phyloP scores from a whole-genome alignment of 345 rosid species.

The Viola odorata region DNA sequence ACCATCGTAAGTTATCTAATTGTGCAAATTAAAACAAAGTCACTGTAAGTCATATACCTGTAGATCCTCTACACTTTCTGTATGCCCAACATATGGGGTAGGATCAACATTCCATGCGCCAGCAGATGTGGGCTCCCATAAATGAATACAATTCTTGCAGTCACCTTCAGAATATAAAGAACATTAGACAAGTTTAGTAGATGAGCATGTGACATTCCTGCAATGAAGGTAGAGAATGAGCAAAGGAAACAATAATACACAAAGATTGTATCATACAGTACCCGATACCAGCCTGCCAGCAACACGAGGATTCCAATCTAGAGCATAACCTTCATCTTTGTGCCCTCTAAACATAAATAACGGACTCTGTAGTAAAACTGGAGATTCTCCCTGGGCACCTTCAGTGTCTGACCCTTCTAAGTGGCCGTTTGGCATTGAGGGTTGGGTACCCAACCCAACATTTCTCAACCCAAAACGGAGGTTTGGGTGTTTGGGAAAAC shows the following conservation, averaged over 20 bases:
- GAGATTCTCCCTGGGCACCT: slow-evolving; percentile 41
- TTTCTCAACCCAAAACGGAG: too few relatives aligned
- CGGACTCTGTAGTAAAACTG: slow-evolving; percentile 76
- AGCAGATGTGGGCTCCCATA: slow-evolving; percentile 85
- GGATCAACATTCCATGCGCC: slow-evolving; percentile 77
- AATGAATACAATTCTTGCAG: slow-evolving; percentile 70
- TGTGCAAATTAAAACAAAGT: too few relatives aligned
- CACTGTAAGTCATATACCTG: slow-evolving; percentile 37
- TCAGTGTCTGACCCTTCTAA: slow-evolving; percentile 66
- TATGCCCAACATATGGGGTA: slow-evolving; percentile 65
- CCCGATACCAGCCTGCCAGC: slow-evolving; percentile 87
- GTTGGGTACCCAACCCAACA: too few relatives aligned
- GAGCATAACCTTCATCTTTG: slow-evolving; percentile 88
- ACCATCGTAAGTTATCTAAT: too few relatives aligned
- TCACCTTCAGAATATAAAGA: slow-evolving; percentile 46
- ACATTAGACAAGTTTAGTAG: neutral
- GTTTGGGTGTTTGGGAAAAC: too few relatives aligned
- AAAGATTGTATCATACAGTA: slow-evolving; percentile 16
- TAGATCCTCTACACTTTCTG: slow-evolving; percentile 87
- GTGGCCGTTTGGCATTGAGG: too few relatives aligned
- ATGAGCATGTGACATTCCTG: too few relatives aligned
- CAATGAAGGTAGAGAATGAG: too few relatives aligned
- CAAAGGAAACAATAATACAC: slow-evolving; percentile 1
- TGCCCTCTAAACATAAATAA: slow-evolving; percentile 69
- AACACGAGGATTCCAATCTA: slow-evolving; percentile 88